Evolutionary conservation across 352 stramenopile genomes (phyloP).

Genomic region (Pythium graminicola): DNA sequence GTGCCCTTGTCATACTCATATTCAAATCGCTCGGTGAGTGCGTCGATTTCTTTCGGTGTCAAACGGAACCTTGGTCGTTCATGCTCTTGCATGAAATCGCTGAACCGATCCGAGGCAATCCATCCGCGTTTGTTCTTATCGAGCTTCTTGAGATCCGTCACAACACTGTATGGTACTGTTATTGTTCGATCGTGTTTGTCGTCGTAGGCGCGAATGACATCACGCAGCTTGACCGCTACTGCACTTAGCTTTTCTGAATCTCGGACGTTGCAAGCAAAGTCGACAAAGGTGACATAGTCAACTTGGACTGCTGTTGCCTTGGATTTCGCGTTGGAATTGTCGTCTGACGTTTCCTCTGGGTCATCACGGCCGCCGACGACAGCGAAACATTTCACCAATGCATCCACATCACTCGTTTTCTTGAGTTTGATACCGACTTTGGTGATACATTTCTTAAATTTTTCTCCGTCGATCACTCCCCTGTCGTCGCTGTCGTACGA

Average conservation of each 20-base stretch:
- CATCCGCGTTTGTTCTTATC: constrained; percentile 53
- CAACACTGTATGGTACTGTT: constrained; percentile 38
- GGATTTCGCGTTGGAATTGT: constrained; percentile 3
- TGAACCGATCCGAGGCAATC: constrained; percentile 30
- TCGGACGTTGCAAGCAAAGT: constrained; percentile 61
- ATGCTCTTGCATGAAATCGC: constrained; percentile 21
- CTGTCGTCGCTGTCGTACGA: constrained; percentile 40
- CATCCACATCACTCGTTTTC: constrained; percentile 28
- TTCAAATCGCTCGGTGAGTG: constrained; percentile 51
- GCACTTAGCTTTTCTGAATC: constrained; percentile 57
- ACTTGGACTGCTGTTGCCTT: constrained; percentile 20
- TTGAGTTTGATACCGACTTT: constrained; percentile 49
- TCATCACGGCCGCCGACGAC: neutral
- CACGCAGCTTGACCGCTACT: constrained; percentile 39
- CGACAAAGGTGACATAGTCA: constrained; percentile 51
- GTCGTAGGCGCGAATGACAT: constrained; percentile 43
- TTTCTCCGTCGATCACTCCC: constrained; percentile 29
- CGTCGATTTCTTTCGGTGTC: constrained; percentile 25
- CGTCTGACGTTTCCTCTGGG: constrained; percentile 11
- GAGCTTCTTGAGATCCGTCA: constrained; percentile 35
- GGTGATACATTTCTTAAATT: constrained; percentile 53
- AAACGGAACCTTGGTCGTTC: constrained; percentile 39
- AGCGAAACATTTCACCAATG: constrained; percentile 33
- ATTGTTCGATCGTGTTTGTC: constrained; percentile 39
- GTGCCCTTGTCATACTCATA: constrained; percentile 56